A percentile compares a stretch with the other conserved stretches of the same genome.
These are phyloP conservation scores for Rasamsonia emersonii DNA, from an alignment of 2,329 filamentous ascomycete genomes.

Conservation along the genomic window DNA sequence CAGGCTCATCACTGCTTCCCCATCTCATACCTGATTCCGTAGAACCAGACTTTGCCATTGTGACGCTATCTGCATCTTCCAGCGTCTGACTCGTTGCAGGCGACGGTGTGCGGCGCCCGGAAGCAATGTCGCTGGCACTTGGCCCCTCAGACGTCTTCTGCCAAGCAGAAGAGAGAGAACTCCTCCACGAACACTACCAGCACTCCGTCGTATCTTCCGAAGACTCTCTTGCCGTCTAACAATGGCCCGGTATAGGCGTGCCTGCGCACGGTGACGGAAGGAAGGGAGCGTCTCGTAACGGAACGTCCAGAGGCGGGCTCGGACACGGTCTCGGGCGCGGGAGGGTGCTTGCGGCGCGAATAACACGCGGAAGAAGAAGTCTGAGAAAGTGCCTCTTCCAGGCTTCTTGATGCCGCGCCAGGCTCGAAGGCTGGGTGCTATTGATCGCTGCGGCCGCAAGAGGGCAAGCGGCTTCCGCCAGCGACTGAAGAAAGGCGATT, in stretches of 20 bases:
- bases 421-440: conserved; percentile 1
- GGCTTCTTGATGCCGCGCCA: conserved; percentile 3
- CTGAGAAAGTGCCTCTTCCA: conserved; percentile 16
- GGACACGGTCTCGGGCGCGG: conserved; percentile 53
- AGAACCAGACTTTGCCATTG: conserved; percentile 15
- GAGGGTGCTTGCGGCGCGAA: too few species aligned
- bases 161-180: conserved; percentile 33
- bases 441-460: conserved; percentile 2
- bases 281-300: conserved; percentile 66
- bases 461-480: conserved; percentile 6
- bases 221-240: conserved; percentile 54
- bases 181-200: conserved; percentile 37
- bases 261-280: conserved; percentile 63
- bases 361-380: conserved; percentile 47
- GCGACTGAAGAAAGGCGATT: conserved; percentile 7
- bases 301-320: conserved; percentile 59
- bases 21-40: conserved; percentile 14
- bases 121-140: too few species aligned
- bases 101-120: conserved; percentile 9
- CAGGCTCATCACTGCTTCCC: conserved; percentile 23
- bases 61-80: conserved; percentile 16
- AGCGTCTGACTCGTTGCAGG: conserved; percentile 4
- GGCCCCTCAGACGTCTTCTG: conserved; percentile 16
- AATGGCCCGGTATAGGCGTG: conserved; percentile 66
- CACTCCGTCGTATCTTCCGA: conserved; percentile 33